Base-by-base conservation (phyloP, 1,139 yeast species). In the Blastobotrys serpentis region DNA sequence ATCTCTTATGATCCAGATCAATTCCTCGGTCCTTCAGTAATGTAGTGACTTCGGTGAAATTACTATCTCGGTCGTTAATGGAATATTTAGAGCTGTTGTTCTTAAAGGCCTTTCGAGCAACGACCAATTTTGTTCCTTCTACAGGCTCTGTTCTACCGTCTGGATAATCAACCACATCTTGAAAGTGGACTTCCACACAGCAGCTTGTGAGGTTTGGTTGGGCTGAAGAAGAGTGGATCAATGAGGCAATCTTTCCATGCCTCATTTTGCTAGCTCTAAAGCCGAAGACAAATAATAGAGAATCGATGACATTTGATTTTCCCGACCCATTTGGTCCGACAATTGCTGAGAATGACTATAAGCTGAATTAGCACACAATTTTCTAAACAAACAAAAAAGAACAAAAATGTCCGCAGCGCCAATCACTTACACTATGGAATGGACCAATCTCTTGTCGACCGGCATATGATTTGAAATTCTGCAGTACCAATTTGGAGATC, bases 281-380 rank as follows among this genome's bases (percentile, higher is more conserved):
- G 0, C 99, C 99, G 70, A 94, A 94, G 2, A 94, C 98, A 67
- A 94, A 94, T 52, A 94, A 73, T 78, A 94, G 78, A 1, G 98
- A 86, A 64, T 94, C 99, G 56, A 94, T 94, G 34, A 94, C 98
- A 64, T 94, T 94, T 10, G 98, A 90, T 67, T 92, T 92, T 6
- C 98, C 98, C 36, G 96, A 86, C 25, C 99, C 99, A 65, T 94
- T 94, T 2, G 98, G 98, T 0, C 99, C 99, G n/a, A 94, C 98
- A 7, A 94, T 95, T 0, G 99, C 97, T 6, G 96, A 87, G 64
- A 94, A 94, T 1, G 95, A 87, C 40, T 89, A 72, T 8, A 42
- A 10, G 8, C n/a, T 17, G 30, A 21, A 48, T 52, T 47, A 54
- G 54, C 23, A 23, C 11, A 34, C 17, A n/a, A n/a, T n/a, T n/a